Conservation (phyloP, 768 basidiomycete genomes). For the Boletus insuetus region DNA sequence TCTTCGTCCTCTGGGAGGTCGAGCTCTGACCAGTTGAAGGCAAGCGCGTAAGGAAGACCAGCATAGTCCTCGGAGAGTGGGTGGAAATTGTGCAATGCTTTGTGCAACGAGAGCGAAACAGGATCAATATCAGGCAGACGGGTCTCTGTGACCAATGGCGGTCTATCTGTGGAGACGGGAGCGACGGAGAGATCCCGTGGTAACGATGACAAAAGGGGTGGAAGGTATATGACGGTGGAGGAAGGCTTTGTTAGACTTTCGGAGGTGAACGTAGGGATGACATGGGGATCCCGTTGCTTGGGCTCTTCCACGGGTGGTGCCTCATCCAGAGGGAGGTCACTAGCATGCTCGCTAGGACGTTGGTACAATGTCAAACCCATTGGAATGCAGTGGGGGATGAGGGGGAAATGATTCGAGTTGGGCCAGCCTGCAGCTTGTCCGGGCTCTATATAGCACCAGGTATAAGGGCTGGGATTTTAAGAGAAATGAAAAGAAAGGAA, state of each 20-base stretch:
- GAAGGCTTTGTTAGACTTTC: slow-evolving; percentile 35
- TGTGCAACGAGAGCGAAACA: slow-evolving; percentile 80
- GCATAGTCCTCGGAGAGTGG: slow-evolving; percentile 66
- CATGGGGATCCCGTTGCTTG: slow-evolving; percentile 48
- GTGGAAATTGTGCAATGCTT: slow-evolving; percentile 74
- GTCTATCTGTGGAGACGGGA: slow-evolving; percentile 28
- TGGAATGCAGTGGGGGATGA: neutral
- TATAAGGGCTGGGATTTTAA: neutral
- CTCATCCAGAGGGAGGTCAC: neutral
- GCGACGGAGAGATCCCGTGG: slow-evolving; percentile 42
- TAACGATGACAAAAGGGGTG: slow-evolving; percentile 78
- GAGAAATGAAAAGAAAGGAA: neutral
- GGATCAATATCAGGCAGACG: slow-evolving; percentile 85
- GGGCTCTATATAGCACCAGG: slow-evolving; percentile 6
- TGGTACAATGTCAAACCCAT: slow-evolving; percentile 22
- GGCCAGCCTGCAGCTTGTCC: too few species aligned
- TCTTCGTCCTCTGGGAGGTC: slow-evolving; percentile 66
- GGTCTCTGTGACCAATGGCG: slow-evolving; percentile 62
- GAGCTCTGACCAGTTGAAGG: slow-evolving; percentile 88
- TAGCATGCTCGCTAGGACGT: neutral
- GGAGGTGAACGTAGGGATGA: slow-evolving; percentile 49
- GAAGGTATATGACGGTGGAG: slow-evolving; percentile 71
- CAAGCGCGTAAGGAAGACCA: slow-evolving; percentile 56
- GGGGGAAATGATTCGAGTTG: neutral
- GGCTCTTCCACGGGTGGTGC: neutral